Conservation (phyloP, 73 alveolate genomes). For the Uronychia setigera region DNA sequence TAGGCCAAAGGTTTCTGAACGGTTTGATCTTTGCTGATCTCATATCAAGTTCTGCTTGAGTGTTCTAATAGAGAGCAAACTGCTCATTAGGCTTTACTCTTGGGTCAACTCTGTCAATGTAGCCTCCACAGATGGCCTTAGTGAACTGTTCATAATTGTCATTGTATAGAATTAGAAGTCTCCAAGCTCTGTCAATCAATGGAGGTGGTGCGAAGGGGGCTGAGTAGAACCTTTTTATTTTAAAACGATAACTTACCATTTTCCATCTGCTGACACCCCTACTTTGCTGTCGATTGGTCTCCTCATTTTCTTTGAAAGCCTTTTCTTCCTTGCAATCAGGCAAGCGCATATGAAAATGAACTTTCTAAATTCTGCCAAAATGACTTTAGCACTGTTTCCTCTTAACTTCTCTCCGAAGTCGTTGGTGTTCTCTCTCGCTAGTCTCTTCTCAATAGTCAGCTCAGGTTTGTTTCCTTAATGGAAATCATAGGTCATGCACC, state of each 20-base stretch:
- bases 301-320: background rate
- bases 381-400: slow-evolving; percentile 30
- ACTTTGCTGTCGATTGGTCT: background rate
- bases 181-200: slow-evolving; percentile 42
- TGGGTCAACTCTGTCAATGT: slow-evolving; percentile 41
- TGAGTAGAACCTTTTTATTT: slow-evolving; percentile 20
- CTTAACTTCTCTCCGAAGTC: slow-evolving; percentile 56
- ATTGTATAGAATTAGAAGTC: slow-evolving; percentile 46
- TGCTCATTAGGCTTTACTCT: background rate
- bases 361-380: slow-evolving; percentile 53
- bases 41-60: background rate
- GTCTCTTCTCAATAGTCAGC: slow-evolving; percentile 32
- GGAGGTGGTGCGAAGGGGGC: slow-evolving; percentile 64
- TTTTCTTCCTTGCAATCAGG: slow-evolving; percentile 13
- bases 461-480: slow-evolving; percentile 29
- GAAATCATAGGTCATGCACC: slow-evolving; percentile 18
- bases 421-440: slow-evolving; percentile 68
- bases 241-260: background rate
- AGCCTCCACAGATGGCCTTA: slow-evolving; percentile 46
- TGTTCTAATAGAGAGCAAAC: background rate
- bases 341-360: slow-evolving; percentile 42
- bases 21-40: slow-evolving; percentile 34
- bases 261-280: background rate
- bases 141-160: slow-evolving; percentile 52
- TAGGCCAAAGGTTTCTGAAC: slow-evolving; percentile 60